Conservation (phyloP, 345 rosid species). For the Triadica sebifera region DNA sequence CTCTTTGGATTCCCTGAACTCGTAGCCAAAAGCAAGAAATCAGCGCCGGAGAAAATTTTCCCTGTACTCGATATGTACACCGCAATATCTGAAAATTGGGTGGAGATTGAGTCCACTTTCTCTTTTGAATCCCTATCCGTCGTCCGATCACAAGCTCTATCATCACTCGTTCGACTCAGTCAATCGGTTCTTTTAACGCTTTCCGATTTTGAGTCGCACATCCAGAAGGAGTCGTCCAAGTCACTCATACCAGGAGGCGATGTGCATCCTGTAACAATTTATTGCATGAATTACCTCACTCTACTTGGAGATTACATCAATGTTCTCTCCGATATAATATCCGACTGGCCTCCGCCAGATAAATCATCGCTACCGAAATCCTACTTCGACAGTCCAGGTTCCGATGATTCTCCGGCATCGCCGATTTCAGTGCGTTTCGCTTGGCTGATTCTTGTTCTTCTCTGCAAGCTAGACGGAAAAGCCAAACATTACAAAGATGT, state of each 20-base stretch:
- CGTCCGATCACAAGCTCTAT: conserved; percentile 25
- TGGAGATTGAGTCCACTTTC: conserved; percentile 27
- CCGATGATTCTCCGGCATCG: conserved; percentile 16
- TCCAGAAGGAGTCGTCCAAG: conserved; percentile 23
- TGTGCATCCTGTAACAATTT: conserved; percentile 21
- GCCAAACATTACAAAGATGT: conserved; percentile 26
- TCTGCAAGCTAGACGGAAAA: conserved; percentile 35
- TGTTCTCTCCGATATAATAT: conserved; percentile 22
- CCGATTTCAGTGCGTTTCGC: conserved; percentile 20
- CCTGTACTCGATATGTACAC: conserved; percentile 24
- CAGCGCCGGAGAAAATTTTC: conserved; percentile 21
- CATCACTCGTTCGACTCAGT: conserved; percentile 21
- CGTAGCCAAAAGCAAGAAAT: conserved; percentile 18
- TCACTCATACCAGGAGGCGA: conserved; percentile 9
- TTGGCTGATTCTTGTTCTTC: conserved; percentile 28
- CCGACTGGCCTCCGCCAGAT: conserved; percentile 22
- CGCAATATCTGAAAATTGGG: conserved; percentile 22
- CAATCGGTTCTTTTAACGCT: conserved; percentile 10
- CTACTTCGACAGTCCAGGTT: conserved; percentile 12
- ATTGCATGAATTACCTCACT: conserved; percentile 23
- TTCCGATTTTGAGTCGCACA: conserved; percentile 14
- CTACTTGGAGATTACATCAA: conserved; percentile 23
- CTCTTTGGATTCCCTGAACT: conserved; percentile 25
- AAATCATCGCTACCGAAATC: conserved; percentile 17
- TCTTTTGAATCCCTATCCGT: conserved; percentile 21